Conservation (phyloP, 23 red algal genomes). For the Gracilaria gracilis region DNA sequence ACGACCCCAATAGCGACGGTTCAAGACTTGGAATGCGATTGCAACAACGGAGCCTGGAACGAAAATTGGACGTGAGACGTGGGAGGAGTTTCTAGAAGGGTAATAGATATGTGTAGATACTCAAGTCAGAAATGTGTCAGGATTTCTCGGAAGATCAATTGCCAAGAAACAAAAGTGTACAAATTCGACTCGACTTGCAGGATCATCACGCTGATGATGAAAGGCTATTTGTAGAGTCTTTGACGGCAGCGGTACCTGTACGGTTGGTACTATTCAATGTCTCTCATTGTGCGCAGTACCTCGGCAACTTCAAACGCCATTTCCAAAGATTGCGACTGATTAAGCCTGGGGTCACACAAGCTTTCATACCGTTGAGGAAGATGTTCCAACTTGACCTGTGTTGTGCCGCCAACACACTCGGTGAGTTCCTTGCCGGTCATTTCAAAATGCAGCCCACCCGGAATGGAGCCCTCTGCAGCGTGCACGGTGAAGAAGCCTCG, state of each 20-base stretch:
- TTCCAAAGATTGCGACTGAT: slow-evolving; percentile 91
- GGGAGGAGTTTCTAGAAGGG: background rate
- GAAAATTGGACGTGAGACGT: background rate
- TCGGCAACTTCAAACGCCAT: slow-evolving; percentile 97
- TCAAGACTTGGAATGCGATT: background rate
- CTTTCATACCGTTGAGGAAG: slow-evolving; percentile 87
- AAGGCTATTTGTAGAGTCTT: too few species aligned
- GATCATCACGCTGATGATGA: too few species aligned
- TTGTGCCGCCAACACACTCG: slow-evolving; percentile 94
- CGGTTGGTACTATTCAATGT: slow-evolving; percentile 1
- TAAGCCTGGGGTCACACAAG: slow-evolving; percentile 95
- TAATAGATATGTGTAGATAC: background rate
- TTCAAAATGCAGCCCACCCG: slow-evolving; percentile 97
- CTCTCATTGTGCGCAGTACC: slow-evolving; percentile 46
- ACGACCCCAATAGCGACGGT: background rate
- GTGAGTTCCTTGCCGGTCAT: slow-evolving; percentile 99
- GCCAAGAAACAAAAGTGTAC: background rate
- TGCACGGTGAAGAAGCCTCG: slow-evolving; percentile 96
- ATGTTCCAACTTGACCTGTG: slow-evolving; percentile 74
- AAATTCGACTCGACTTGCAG: background rate
- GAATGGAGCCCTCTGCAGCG: slow-evolving; percentile 76
- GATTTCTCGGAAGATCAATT: background rate
- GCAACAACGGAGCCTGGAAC: background rate
- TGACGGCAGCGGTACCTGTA: too few species aligned
- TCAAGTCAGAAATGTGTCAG: background rate